phyloP scores from a whole-genome alignment of 1,284 basidiomycete species.

The Irpex sp. region DNA sequence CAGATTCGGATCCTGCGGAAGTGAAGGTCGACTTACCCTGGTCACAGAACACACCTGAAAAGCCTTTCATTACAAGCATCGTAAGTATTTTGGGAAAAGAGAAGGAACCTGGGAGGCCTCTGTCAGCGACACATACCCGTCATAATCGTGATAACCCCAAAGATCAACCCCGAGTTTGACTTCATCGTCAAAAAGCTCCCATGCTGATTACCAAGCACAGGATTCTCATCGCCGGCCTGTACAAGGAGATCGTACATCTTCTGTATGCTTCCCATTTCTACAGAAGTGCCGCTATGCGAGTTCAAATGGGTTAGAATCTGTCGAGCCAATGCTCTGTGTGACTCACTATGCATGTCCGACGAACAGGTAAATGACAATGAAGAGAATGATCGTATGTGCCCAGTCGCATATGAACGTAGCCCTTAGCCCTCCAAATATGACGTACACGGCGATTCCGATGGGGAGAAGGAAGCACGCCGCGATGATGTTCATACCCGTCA shows the following conservation, averaged over 20 bases:
- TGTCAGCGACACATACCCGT: slow-evolving; percentile 18
- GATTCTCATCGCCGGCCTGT: slow-evolving; percentile 40
- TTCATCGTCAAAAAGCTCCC: slow-evolving; percentile 74
- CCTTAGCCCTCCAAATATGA: slow-evolving; percentile 48
- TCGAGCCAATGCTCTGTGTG: not conserved
- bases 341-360: slow-evolving; percentile 38
- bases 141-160: slow-evolving; percentile 44
- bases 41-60: slow-evolving; percentile 46
- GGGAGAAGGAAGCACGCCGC: slow-evolving; percentile 81
- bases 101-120: not conserved
- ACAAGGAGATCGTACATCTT: slow-evolving; percentile 60
- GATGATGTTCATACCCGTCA: slow-evolving; percentile 83
- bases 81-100: not conserved
- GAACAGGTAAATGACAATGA: slow-evolving; percentile 46
- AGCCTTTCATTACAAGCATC: slow-evolving; percentile 25
- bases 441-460: slow-evolving; percentile 41
- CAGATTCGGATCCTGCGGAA: not conserved
- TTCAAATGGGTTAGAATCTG: too few relatives aligned
- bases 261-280: slow-evolving; percentile 54
- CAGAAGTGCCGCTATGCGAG: slow-evolving; percentile 46
- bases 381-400: slow-evolving; percentile 44
- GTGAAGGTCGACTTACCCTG: slow-evolving; percentile 32
- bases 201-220: slow-evolving; percentile 61
- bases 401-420: slow-evolving; percentile 55
- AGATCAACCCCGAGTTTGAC: slow-evolving; percentile 50